Evolutionary conservation across 805 yeast species (phyloP), one percentile per base, ranked within the genome.

Genomic region (Candida qinlingensis): DNA sequence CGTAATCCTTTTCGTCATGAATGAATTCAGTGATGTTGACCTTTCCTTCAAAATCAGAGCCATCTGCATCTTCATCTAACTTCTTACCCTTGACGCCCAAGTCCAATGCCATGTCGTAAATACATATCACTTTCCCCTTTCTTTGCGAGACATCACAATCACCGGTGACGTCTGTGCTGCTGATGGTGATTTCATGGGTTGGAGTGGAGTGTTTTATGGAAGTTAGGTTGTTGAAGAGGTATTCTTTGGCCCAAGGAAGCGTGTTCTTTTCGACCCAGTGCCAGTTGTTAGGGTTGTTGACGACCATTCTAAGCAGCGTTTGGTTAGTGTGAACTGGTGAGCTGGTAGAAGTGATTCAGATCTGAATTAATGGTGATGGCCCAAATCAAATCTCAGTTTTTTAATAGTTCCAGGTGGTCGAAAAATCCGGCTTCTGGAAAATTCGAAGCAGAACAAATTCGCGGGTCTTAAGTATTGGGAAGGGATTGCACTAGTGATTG

Each of bases 61-160:
- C 46, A 26, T 25, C 45, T 19, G n/a, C 26, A 11, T 41, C 44
- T 13, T 44, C 46, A 30, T 45, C 34, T 11, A 8, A 29, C 3
- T 37, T 41, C n/a, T 71, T 74, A 11, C 77, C 73, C 36, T 63
- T 59, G 25, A 81, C 70, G 8, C 68, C 59, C 49, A 86, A 72
- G 53, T 70, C 72, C 42, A 86, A 63, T 41, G 70, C 69, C 73
- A 86, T 62, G 60, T 87, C 95, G 59, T 77, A 86, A 44, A 86
- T 82, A 60, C 92, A 85, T 58, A 80, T 77, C 28, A 83, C 87
- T 65, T 81, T 84, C 7, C 92, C 92, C 66, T 87, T 87, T 70
- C 95, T 77, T 65, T 87, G 92, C 26, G 88, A 82, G 11, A 87
- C 91, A 58, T 86, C 87, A 57, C 94, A 85, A 63, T 87, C 94